phyloP scores from a whole-genome alignment of 495 filamentous ascomycete species.

The Aspergillus heteromorphus region DNA sequence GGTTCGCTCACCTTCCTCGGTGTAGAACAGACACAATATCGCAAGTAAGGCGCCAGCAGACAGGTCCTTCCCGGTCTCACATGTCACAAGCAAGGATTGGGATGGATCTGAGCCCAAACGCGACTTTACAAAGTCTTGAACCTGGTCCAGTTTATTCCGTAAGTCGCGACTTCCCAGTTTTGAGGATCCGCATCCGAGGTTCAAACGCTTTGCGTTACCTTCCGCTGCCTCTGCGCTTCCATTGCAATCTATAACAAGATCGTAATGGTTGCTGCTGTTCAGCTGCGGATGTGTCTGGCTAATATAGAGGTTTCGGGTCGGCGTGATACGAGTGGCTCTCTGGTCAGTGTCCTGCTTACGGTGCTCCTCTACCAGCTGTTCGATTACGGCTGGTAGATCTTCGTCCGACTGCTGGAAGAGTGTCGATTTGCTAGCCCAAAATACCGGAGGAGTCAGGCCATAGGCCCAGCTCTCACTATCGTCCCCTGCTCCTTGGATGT shows the following conservation, averaged over 20 bases:
- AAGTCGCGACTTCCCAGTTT: constrained; percentile 76
- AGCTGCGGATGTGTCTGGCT: constrained; percentile 15
- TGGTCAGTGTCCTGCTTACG: constrained; percentile 17
- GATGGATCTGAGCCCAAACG: constrained; percentile 26
- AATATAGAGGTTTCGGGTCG: constrained; percentile 39
- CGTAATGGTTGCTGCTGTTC: constrained; percentile 23
- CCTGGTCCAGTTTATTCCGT: constrained; percentile 54
- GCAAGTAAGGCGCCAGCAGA: constrained; percentile 57
- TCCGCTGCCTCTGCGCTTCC: constrained; percentile 26
- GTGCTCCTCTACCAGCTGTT: constrained; percentile 40
- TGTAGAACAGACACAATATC: constrained; percentile 57
- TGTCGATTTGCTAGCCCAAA: constrained; percentile 61
- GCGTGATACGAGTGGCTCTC: constrained; percentile 28
- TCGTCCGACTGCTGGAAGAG: constrained; percentile 57
- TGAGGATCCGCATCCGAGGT: constrained; percentile 57
- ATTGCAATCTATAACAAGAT: constrained; percentile 44
- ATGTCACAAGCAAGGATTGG: constrained; percentile 49
- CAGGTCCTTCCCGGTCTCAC: constrained; percentile 61
- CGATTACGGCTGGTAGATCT: constrained; percentile 61
- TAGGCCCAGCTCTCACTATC: constrained; percentile 87
- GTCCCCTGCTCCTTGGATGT: constrained; percentile 92
- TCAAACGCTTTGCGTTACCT: constrained; percentile 39
- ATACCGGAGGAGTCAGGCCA: constrained; percentile 67
- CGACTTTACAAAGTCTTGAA: constrained; percentile 41
- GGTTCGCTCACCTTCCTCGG: constrained; percentile 45